A percentile compares a stretch with the other conserved stretches of the same genome.
phyloP scores from a whole-genome alignment of 768 basidiomycete species.

The Postia placenta region DNA sequence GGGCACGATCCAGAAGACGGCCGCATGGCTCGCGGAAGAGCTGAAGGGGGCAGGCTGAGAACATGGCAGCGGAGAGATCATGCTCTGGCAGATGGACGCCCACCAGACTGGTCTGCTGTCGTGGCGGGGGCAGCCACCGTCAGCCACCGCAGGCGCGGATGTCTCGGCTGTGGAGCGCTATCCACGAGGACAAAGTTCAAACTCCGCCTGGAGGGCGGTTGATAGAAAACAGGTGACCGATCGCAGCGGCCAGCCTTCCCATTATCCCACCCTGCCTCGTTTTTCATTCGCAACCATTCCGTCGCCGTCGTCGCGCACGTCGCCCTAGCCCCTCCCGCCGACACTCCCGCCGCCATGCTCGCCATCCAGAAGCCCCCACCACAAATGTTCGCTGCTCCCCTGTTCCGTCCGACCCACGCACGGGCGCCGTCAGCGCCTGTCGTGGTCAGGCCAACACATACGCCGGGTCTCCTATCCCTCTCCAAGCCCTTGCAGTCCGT shows the following conservation, averaged over 20 bases:
- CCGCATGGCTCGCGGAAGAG: conserved; percentile 1
- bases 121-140: not conserved
- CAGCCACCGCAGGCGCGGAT: too few species aligned
- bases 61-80: not conserved
- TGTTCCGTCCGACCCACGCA: conserved; percentile 37
- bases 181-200: not conserved
- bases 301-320: conserved; percentile 19
- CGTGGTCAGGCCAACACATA: conserved; percentile 64
- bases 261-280: conserved; percentile 16
- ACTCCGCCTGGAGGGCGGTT: conserved; percentile 1
- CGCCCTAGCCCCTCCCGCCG: conserved; percentile 17
- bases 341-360: conserved; percentile 10
- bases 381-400: conserved; percentile 20
- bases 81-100: not conserved
- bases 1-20: not conserved
- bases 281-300: conserved; percentile 12
- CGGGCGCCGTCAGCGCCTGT: conserved; percentile 67
- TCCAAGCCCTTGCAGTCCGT: conserved; percentile 44
- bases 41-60: not conserved
- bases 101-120: not conserved
- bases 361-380: conserved; percentile 34
- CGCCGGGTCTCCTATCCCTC: conserved; percentile 67
- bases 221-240: conserved; percentile 6
- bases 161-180: not conserved
- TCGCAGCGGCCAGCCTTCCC: conserved; percentile 6